Evolutionary conservation across 139 green algal genomes (phyloP).

Genomic region (Chlamydomonas sp.): DNA sequence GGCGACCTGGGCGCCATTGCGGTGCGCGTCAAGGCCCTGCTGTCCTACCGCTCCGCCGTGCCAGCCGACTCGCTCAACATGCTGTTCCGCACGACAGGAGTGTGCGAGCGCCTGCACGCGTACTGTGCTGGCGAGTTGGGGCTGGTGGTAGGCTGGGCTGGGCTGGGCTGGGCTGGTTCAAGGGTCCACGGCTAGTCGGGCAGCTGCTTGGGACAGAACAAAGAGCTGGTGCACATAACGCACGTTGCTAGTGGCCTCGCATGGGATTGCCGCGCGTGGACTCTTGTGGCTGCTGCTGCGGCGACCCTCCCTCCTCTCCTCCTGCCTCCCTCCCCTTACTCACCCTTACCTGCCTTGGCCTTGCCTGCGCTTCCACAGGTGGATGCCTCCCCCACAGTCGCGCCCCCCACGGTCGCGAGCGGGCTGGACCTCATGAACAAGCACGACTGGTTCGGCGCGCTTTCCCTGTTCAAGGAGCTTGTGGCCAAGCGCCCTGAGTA

Average conservation of each 20-base stretch:
- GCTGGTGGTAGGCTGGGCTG: too few relatives aligned
- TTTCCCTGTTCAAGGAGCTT: conserved; percentile 14
- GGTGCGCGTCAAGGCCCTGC: neutral
- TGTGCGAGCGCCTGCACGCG: neutral
- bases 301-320: too few relatives aligned
- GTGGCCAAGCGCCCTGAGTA: neutral
- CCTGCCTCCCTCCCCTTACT: neutral
- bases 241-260: too few relatives aligned
- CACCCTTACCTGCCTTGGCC: too few relatives aligned
- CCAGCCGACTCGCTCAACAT: neutral
- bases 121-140: neutral
- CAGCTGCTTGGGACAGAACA: too few relatives aligned
- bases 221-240: too few relatives aligned
- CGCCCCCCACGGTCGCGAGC: neutral
- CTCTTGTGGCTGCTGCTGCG: too few relatives aligned
- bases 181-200: too few relatives aligned
- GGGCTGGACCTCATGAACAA: conserved; percentile 25
- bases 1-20: neutral
- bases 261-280: too few relatives aligned
- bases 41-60: too few relatives aligned
- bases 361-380: neutral
- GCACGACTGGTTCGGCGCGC: conserved; percentile 24
- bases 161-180: too few relatives aligned
- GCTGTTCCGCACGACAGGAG: neutral
- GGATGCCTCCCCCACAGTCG: neutral